Conservation (phyloP, 352 stramenopile species). For the Blastocystis sp. region DNA sequence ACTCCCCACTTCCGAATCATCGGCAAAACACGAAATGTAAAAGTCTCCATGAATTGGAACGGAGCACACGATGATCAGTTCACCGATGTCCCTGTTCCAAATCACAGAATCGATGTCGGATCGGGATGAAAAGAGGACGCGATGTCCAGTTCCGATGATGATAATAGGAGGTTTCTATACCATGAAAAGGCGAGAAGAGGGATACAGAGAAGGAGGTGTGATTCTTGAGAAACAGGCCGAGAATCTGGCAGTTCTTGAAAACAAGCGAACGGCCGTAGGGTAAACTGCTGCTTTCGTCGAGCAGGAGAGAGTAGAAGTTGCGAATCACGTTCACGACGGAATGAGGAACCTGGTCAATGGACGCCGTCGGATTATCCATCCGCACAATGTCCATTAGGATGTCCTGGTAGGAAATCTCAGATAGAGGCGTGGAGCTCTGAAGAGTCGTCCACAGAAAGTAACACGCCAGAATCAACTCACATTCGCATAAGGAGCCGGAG, state of each 20-base stretch:
- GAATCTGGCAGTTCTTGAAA: neutral
- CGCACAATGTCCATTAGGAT: constrained; percentile 27
- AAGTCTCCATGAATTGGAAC: neutral
- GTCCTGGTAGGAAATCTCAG: constrained; percentile 10
- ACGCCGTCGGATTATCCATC: neutral
- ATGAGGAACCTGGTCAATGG: constrained; percentile 27
- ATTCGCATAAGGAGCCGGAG: neutral
- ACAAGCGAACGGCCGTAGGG: neutral
- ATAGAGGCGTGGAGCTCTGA: neutral
- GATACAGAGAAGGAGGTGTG: neutral
- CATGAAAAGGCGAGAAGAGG: neutral
- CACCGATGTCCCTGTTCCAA: constrained; percentile 6
- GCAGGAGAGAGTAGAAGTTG: constrained; percentile 4
- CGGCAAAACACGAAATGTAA: neutral
- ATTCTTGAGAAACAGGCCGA: constrained; percentile 9
- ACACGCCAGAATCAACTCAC: constrained; percentile 8
- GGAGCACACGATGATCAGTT: neutral
- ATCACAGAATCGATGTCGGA: neutral
- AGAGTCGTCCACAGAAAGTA: constrained; percentile 32
- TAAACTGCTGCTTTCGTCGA: neutral
- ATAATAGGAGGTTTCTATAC: constrained; percentile 15
- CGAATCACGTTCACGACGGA: constrained; percentile 4
- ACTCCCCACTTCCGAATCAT: neutral
- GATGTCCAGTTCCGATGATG: constrained; percentile 1
- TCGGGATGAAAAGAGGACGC: constrained; percentile 18